phyloP scores from a whole-genome alignment of 1,284 basidiomycete genomes.

The Rhodotorula glutinis region DNA sequence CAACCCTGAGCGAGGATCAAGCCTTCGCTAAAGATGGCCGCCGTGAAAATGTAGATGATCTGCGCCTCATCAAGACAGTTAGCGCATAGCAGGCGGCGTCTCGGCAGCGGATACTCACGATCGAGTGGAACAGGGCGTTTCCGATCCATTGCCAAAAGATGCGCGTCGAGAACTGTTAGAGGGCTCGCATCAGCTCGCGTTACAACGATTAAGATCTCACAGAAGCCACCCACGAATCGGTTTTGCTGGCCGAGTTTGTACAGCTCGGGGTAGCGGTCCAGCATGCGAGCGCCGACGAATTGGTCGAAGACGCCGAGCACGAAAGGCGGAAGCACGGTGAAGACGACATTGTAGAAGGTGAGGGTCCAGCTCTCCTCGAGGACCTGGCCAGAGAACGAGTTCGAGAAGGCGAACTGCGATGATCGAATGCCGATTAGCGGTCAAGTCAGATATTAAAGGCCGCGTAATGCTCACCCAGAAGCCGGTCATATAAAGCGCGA shows the following conservation, averaged over 20 bases:
- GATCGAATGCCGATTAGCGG: no score
- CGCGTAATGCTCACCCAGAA: conserved; percentile 37
- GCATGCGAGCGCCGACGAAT: conserved; percentile 91
- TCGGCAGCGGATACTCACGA: conserved; percentile 58
- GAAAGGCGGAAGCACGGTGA: conserved; percentile 90
- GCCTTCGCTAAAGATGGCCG: conserved; percentile 88
- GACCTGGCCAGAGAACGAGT: conserved; percentile 98
- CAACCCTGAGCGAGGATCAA: conserved; percentile 74
- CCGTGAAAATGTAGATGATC: conserved; percentile 82
- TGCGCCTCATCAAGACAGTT: conserved; percentile 48
- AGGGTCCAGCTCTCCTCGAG: conserved; percentile 98
- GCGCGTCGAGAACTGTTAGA: conserved; percentile 66
- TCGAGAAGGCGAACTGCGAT: conserved; percentile 88
- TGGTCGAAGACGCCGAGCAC: conserved; percentile 86
- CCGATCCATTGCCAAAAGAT: conserved; percentile 94
- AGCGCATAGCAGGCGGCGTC: neutral
- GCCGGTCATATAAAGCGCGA: conserved; percentile 87
- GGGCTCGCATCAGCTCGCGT: neutral
- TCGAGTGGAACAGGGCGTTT: conserved; percentile 89
- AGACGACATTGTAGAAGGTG: conserved; percentile 63
- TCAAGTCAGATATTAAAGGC: no score
- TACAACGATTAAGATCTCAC: no score
- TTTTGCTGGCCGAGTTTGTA: conserved; percentile 91
- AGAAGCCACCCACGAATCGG: conserved; percentile 57
- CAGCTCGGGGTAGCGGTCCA: conserved; percentile 95